Evolutionary conservation across 495 filamentous ascomycete species (phyloP).

Genomic region (Sordaria brevicollis): DNA sequence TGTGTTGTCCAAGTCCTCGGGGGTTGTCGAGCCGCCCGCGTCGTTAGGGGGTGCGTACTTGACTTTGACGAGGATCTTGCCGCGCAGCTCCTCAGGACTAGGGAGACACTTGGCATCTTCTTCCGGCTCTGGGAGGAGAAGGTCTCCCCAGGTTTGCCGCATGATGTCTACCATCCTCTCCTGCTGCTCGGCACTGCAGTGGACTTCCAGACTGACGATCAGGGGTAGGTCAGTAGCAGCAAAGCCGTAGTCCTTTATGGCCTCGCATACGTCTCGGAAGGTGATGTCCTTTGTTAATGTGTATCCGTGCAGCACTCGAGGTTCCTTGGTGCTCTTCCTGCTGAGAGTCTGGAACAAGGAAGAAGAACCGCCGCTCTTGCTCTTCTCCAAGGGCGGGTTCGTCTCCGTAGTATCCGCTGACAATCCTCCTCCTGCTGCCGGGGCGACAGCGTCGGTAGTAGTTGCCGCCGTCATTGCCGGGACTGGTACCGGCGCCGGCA

Average conservation of each 20-base stretch:
- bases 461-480: not conserved
- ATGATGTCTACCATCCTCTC: conserved; percentile 86
- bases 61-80: conserved; percentile 86
- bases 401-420: conserved; percentile 13
- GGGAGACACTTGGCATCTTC: conserved; percentile 47
- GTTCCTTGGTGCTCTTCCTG: conserved; percentile 41
- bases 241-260: conserved; percentile 73
- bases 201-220: conserved; percentile 84
- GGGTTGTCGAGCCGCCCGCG: conserved; percentile 13
- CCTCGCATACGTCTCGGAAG: conserved; percentile 73
- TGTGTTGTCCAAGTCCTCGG: not conserved
- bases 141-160: conserved; percentile 59
- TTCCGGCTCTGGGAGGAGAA: conserved; percentile 51
- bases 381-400: conserved; percentile 4
- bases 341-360: not conserved
- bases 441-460: not conserved
- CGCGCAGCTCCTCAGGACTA: conserved; percentile 49
- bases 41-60: conserved; percentile 49
- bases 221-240: conserved; percentile 61
- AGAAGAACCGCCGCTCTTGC: not conserved
- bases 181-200: conserved; percentile 69
- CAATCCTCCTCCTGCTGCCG: not conserved
- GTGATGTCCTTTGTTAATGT: conserved; percentile 80
- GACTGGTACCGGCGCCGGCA: not conserved
- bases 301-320: conserved; percentile 76